Percentiles rank a stretch among this genome's conserved stretches.
Evolutionary conservation across 2,329 filamentous ascomycete species (phyloP).

Genomic region (Ophiocordyceps unilateralis): DNA sequence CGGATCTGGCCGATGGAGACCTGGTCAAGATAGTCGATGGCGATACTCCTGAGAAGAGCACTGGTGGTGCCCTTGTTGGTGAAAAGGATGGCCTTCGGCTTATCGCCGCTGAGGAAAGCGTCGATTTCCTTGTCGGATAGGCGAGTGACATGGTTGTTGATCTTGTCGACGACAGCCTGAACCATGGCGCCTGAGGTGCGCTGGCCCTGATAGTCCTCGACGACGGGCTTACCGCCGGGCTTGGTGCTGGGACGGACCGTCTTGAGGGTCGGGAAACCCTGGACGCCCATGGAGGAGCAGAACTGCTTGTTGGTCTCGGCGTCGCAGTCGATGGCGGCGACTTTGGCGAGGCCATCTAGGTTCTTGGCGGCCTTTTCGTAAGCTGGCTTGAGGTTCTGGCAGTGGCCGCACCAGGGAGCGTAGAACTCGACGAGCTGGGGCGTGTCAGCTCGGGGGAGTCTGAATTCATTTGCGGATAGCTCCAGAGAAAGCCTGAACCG

Average conservation of each 20-base stretch:
- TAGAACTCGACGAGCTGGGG: constrained; percentile 64
- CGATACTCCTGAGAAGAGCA: constrained; percentile 64
- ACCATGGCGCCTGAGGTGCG: constrained; percentile 76
- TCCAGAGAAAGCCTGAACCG: neutral
- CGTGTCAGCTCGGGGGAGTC: neutral
- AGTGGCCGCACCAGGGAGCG: constrained; percentile 95
- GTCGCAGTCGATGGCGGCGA: constrained; percentile 89
- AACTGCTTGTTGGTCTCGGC: constrained; percentile 81
- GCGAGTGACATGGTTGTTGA: constrained; percentile 78
- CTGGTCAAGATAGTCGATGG: constrained; percentile 75
- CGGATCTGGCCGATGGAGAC: constrained; percentile 71
- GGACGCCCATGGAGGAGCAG: constrained; percentile 69
- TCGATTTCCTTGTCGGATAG: constrained; percentile 67
- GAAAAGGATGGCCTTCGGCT: constrained; percentile 77
- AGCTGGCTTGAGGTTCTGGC: constrained; percentile 84
- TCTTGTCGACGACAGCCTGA: constrained; percentile 68
- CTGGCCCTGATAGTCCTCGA: constrained; percentile 82
- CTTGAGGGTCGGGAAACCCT: constrained; percentile 94
- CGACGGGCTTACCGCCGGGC: constrained; percentile 50
- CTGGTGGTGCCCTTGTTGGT: constrained; percentile 84
- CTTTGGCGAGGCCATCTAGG: constrained; percentile 81
- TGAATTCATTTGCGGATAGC: neutral
- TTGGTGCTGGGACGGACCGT: constrained; percentile 78
- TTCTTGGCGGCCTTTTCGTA: constrained; percentile 88
- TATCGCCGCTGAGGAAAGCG: constrained; percentile 54